Evolutionary conservation across 1,284 basidiomycete species (phyloP), one percentile per base, ranked within the genome.

Genomic region (Tylopilus sp.): DNA sequence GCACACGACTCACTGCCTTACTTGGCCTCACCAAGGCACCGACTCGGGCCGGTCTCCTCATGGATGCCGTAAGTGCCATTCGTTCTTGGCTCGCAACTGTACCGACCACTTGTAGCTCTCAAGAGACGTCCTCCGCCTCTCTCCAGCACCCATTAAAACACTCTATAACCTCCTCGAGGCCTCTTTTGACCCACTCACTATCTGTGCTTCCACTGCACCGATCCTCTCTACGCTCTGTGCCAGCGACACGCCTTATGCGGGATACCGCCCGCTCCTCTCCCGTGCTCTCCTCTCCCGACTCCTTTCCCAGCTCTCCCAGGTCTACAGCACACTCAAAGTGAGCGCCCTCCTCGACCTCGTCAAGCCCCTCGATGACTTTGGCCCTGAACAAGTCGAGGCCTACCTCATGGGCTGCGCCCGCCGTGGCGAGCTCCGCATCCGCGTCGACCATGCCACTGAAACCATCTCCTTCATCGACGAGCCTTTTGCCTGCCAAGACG

Each of bases 331-430:
- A 10, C 86, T 99, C 74, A 88, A 86, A 60, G 82, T 96, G 52
- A 72, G 73, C 52, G 84, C 85, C 58, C 75, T 97, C 36, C 77
- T 91, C 45, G 76, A 83, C 29, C 82, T 97, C 55, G 84, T 90
- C 54, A 75, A 77, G 16, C 89, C 92, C 1, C 77, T 95, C 41
- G 76, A 77, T 21, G 75, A 78, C n/a, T 84, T 82, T 64, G 83
- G 85, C 54, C 78, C 81, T 37, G 82, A 86, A 53, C 85, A 89
- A 64, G 79, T 94, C 50, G 93, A 97, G 68, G 87, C 90, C 25
- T 98, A 97, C 71, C 75, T 97, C 57, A 93, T 97, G 84, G 87
- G 87, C 47, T 93, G 92, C 52, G 92, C 91, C 51, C 85, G 90
- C 53, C 83, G 88, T 13, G 92, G 93, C 37, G 94, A 97, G 68